A percentile compares a stretch with the other conserved stretches of the same genome.
Evolutionary conservation across 768 basidiomycete genomes (phyloP).

Genomic region (Lentinula detonsa): DNA sequence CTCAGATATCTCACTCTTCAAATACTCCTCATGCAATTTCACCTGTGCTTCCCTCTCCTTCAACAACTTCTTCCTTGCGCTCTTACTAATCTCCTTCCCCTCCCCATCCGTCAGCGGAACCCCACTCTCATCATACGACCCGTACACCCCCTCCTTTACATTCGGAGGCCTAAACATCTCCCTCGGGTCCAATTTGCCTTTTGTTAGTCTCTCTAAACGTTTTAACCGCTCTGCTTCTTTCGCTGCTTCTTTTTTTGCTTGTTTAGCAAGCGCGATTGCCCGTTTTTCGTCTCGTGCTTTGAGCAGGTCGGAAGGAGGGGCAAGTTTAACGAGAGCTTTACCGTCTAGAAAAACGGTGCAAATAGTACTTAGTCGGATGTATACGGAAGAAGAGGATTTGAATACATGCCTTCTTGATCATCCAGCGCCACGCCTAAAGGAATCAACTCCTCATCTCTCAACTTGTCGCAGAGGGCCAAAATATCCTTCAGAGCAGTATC

Average conservation of each 20-base stretch:
- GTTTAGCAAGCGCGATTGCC: conserved; percentile 66
- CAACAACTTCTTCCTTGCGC: conserved; percentile 62
- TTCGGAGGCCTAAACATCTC: conserved; percentile 85
- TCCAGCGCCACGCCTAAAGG: conserved; percentile 95
- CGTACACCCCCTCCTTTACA: conserved; percentile 64
- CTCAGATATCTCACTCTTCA: conserved; percentile 35
- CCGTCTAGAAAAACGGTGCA: conserved; percentile 52
- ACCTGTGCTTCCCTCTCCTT: conserved; percentile 73
- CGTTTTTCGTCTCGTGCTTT: conserved; percentile 86
- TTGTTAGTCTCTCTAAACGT: conserved; percentile 75
- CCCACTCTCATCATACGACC: conserved; percentile 81
- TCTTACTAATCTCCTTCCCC: conserved; percentile 84
- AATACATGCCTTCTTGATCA: conserved; percentile 79
- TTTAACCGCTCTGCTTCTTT: conserved; percentile 62
- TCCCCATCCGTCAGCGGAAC: conserved; percentile 80
- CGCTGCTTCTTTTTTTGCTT: conserved; percentile 69
- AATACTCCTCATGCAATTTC: conserved; percentile 76
- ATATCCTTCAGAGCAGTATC: conserved; percentile 72
- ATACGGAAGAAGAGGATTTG: neutral
- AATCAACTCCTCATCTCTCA: conserved; percentile 86
- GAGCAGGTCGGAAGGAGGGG: conserved; percentile 75
- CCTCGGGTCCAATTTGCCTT: conserved; percentile 66
- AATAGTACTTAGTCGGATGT: conserved; percentile 6
- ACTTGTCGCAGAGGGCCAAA: conserved; percentile 78
- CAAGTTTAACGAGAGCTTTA: conserved; percentile 91